Percentiles rank a stretch among this genome's conserved stretches.
Evolutionary conservation across 768 basidiomycete species (phyloP).

Genomic region (Lentinula detonsa): DNA sequence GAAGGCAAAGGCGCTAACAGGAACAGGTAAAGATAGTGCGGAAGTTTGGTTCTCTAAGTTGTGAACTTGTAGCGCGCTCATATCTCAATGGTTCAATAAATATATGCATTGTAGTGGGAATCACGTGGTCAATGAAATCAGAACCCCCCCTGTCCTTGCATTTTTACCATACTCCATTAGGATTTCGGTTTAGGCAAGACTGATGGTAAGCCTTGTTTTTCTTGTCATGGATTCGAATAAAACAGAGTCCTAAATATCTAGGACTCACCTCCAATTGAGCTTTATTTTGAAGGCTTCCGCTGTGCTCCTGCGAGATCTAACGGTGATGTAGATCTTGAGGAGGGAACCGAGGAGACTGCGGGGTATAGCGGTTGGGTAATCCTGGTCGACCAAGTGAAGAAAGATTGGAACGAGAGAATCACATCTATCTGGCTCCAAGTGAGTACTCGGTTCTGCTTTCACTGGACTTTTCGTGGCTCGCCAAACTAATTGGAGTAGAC

Average conservation of each 20-base stretch:
- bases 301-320: no score
- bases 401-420: neutral
- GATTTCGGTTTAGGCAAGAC: no score
- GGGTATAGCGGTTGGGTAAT: neutral
- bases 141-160: no score
- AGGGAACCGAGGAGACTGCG: neutral
- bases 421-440: neutral
- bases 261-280: no score
- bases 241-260: no score
- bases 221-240: no score
- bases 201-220: no score
- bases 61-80: neutral
- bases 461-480: neutral
- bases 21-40: constrained; percentile 3
- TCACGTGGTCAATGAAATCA: no score
- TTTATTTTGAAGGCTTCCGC: no score
- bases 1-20: neutral
- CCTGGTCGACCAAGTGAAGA: neutral
- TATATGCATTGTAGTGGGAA: no score
- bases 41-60: constrained; percentile 4
- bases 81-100: no score
- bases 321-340: neutral
- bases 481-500: neutral
- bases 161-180: no score
- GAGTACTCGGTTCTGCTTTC: neutral